Evolutionary conservation across 768 basidiomycete genomes (phyloP).

Genomic region (Sporobolomyces phaffii): DNA sequence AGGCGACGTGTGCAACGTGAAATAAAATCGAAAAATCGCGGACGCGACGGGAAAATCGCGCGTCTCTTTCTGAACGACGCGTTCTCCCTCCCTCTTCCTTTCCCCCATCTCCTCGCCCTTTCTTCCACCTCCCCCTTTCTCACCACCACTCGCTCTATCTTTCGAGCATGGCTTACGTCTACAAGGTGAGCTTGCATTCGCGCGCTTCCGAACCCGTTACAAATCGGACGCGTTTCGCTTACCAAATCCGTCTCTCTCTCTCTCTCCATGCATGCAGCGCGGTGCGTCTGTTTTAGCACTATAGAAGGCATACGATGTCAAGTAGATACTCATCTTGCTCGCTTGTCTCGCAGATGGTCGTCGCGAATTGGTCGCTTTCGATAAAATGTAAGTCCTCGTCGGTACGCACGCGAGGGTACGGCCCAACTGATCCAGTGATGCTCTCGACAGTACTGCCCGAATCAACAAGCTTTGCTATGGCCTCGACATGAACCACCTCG

Average conservation of each 20-base stretch:
- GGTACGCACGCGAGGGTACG: no score
- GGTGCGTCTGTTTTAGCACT: no score
- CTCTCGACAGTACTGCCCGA: conserved; percentile 33
- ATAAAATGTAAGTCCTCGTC: conserved; percentile 58
- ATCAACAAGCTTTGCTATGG: conserved; percentile 76
- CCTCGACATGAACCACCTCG: conserved; percentile 81
- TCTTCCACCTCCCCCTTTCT: background rate
- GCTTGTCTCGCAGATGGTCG: conserved; percentile 59
- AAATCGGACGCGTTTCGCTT: background rate
- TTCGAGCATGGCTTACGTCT: conserved; percentile 47
- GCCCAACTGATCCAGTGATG: background rate
- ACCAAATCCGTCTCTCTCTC: background rate
- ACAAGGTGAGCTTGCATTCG: conserved; percentile 45
- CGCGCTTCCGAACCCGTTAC: background rate
- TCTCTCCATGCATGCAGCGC: conserved; percentile 48
- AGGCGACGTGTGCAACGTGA: no score
- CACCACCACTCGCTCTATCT: background rate
- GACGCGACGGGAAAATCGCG: background rate
- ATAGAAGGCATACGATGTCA: no score
- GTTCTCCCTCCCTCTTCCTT: background rate
- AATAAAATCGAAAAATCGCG: background rate
- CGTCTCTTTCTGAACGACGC: no score
- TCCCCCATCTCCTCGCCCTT: background rate
- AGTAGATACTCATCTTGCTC: background rate
- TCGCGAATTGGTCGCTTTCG: conserved; percentile 87